phyloP scores from a whole-genome alignment of 495 filamentous ascomycete genomes.

The Staphylotrichum longicolle region DNA sequence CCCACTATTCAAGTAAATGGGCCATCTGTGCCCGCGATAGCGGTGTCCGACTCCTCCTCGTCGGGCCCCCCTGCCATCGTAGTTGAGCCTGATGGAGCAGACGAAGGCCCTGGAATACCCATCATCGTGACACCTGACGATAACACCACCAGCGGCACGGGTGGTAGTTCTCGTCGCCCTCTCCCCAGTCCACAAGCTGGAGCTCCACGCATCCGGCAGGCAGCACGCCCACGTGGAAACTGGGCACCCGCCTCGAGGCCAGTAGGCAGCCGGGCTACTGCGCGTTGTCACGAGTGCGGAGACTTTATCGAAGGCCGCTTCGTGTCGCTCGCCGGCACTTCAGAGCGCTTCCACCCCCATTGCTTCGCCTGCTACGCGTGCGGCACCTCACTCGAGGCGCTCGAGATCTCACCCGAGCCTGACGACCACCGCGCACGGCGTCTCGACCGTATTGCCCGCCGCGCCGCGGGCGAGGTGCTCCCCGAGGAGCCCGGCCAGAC shows the following conservation, averaged over 20 bases:
- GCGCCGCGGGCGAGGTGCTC: constrained; percentile 57
- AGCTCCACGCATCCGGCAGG: constrained; percentile 38
- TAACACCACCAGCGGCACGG: constrained; percentile 28
- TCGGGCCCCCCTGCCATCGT: constrained; percentile 39
- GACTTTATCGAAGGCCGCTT: constrained; percentile 85
- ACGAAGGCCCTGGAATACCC: constrained; percentile 42
- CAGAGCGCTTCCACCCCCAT: constrained; percentile 81
- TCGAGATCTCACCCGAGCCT: constrained; percentile 94
- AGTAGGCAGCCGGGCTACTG: constrained; percentile 61
- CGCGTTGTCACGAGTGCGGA: constrained; percentile 79
- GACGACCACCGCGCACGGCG: constrained; percentile 64
- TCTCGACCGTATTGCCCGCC: constrained; percentile 63
- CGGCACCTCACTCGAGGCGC: constrained; percentile 81
- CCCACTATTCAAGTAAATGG: constrained; percentile 42
- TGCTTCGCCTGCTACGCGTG: constrained; percentile 93
- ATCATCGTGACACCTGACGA: constrained; percentile 46
- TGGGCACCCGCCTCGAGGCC: constrained; percentile 46
- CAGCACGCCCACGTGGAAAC: constrained; percentile 43
- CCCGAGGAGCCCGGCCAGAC: constrained; percentile 55
- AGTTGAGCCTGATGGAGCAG: constrained; percentile 40
- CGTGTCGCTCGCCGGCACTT: constrained; percentile 67
- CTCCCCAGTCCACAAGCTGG: constrained; percentile 40
- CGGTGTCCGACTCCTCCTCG: constrained; percentile 32
- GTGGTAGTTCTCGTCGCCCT: constrained; percentile 36
- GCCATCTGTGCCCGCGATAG: constrained; percentile 30